phyloP scores from a whole-genome alignment of 2,329 filamentous ascomycete species.

The Pseudocercospora vitis region DNA sequence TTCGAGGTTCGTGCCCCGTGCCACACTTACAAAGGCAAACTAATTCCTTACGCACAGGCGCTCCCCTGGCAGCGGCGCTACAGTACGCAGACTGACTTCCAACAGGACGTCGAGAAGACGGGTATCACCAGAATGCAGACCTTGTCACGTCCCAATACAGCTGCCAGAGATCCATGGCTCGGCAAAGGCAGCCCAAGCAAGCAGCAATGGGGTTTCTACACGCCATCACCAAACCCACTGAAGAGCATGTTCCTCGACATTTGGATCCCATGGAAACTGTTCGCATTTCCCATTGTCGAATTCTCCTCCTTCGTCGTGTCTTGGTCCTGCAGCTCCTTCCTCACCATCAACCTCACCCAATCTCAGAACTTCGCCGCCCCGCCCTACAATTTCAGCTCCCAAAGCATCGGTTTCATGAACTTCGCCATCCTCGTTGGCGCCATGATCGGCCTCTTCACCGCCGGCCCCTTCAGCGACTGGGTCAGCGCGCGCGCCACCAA shows the following conservation, averaged over 20 bases:
- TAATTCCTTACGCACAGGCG: not conserved
- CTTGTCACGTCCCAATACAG: conserved; percentile 9
- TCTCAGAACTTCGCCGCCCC: conserved; percentile 56
- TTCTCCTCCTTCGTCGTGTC: conserved; percentile 62
- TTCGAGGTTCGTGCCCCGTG: conserved; percentile 13
- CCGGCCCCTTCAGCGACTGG: conserved; percentile 59
- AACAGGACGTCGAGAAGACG: conserved; percentile 30
- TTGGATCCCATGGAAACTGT: conserved; percentile 63
- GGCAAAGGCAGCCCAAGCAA: conserved; percentile 57
- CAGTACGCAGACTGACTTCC: conserved; percentile 23
- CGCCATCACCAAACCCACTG: conserved; percentile 49
- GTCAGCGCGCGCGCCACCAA: conserved; percentile 55
- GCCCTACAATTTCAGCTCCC: conserved; percentile 55
- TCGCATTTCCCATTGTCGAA: conserved; percentile 63
- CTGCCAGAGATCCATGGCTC: conserved; percentile 53
- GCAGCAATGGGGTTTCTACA: conserved; percentile 57
- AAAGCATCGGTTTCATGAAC: conserved; percentile 57
- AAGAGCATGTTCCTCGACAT: conserved; percentile 55
- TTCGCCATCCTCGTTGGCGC: conserved; percentile 58
- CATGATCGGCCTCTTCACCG: conserved; percentile 55
- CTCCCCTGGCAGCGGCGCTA: conserved; percentile 1
- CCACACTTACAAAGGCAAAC: conserved; percentile 6
- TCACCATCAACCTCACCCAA: conserved; percentile 62
- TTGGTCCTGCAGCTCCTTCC: conserved; percentile 59
- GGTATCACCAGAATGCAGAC: conserved; percentile 26